Base-by-base conservation (phyloP, 2,329 filamentous ascomycete genomes). In the Graphium sp. region DNA sequence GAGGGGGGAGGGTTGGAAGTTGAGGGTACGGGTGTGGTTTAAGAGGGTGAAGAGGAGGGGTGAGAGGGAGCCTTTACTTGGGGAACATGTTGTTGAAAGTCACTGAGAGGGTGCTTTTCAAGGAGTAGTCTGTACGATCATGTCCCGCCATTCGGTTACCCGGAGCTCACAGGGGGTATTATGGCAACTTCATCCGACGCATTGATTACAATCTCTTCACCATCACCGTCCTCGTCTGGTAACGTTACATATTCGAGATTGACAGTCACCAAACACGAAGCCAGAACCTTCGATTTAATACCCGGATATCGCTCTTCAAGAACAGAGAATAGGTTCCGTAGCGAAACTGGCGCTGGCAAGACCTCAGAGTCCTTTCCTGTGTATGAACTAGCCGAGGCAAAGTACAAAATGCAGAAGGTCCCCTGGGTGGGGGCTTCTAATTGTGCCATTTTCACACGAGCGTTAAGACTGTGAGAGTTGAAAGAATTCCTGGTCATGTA, bases 111-210 rank as follows among this genome's bases (percentile, higher is more conserved):
- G n/a, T n/a, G n/a, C n/a, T n/a, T n/a, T n/a, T n/a, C n/a, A n/a
- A n/a, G n/a, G n/a, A n/a, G n/a, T n/a, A n/a, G n/a, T n/a, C n/a
- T n/a, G n/a, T n/a, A n/a, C n/a, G n/a, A n/a, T n/a, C n/a, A n/a
- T n/a, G n/a, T n/a, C n/a, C n/a, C n/a, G n/a, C 28, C 32, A 22
- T 20, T 16, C 11, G 15, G 13, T 62, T 50, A 89, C 5, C 82
- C 82, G 21, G 82, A 84, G 58, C 82, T 91, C 38, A 91, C 83
- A 7, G 83, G 82, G 19, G 83, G 82, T 32, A 91, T 87, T 20
- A 91, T 77, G 23, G 78, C 83, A 31, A 91, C 80, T 54, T 91
- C 83, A 45, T 91, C 82, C 17, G 75, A 79, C 36, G 70, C 69
- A 29, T 70, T 53, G 32, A 91, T 77, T 32, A 68, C 46, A 16